Base-by-base conservation (phyloP, 148 eudicot genomes). In the Chenopodium berlandieri region DNA sequence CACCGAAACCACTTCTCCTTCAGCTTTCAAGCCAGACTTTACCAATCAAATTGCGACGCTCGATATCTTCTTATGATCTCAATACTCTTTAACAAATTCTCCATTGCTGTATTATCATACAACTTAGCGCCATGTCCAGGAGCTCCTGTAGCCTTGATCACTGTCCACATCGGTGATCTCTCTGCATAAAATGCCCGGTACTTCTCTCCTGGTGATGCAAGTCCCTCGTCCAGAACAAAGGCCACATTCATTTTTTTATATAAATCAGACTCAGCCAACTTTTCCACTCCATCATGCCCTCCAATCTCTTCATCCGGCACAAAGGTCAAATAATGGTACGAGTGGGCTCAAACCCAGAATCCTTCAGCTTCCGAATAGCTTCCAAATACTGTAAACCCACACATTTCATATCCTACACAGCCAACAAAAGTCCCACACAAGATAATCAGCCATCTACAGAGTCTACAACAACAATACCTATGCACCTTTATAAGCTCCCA, bases 261-360 rank as follows among this genome's bases (percentile, higher is more conserved):
- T 44, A 76, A 68, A 0, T 94, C 90, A 20, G 98, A 96, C 72
- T 92, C 85, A 0, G 90, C 94, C 64, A 96, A 88, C 85, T 76
- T 89, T 82, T 84, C 92, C 13, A 91, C 99, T 1, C 99, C 99
- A 76, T 92, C 98, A 68, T 91, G 97, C 31, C 99, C 99, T 65
- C 99, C 99, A 71, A 96, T 94, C 82, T 96, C 99, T 86, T 96
- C 98, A 84, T 96, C 99, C 11, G 98, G 99, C 34, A 94, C 95
- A 74, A 96, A 96, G 9, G 98, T 88, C 82, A 96, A 56, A 83
- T 96, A 96, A 96, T 87, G 14, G 90, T 90, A n/a, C 99, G 94
- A 44, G 87, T 48, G 13, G 99, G 99, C 87, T 82, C 83, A 74
- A 92, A 96, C 23, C 94, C 93, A 32, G 91, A 84, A n/a, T 75